These are phyloP conservation scores for Debaryomyces singareniensis DNA, from an alignment of 1,139 yeast species.

Conservation along the genomic window DNA sequence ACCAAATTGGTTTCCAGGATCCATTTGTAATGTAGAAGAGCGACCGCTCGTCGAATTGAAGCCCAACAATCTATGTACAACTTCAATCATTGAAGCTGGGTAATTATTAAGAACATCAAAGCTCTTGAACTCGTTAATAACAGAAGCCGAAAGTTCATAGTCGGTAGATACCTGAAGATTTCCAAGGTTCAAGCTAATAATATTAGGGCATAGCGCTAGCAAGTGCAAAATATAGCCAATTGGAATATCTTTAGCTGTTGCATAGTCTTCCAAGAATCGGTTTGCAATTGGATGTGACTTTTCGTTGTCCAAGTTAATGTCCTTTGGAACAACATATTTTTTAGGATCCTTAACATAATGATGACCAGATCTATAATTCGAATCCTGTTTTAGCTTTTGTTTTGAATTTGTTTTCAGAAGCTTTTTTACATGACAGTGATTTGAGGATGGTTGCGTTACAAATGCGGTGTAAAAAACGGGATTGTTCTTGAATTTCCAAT, in stretches of 20 bases:
- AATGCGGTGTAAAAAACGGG: slow-evolving; percentile 46
- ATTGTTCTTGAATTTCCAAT: slow-evolving; percentile 73
- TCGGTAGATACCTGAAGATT: slow-evolving; percentile 53
- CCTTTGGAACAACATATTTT: background rate
- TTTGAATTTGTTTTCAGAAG: slow-evolving; percentile 22
- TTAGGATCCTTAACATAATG: background rate
- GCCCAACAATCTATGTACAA: slow-evolving; percentile 18
- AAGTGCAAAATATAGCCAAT: slow-evolving; percentile 60
- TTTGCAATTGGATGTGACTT: slow-evolving; percentile 54
- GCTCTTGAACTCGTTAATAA: slow-evolving; percentile 29
- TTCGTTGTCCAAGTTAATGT: background rate
- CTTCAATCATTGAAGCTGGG: slow-evolving; percentile 22
- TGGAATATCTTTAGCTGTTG: slow-evolving; percentile 60
- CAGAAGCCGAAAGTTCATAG: slow-evolving; percentile 38
- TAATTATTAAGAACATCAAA: slow-evolving; percentile 36
- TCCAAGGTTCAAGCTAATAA: slow-evolving; percentile 45
- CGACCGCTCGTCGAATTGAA: slow-evolving; percentile 5
- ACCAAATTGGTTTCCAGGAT: slow-evolving; percentile 8
- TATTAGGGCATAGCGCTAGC: slow-evolving; percentile 52
- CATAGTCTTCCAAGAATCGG: slow-evolving; percentile 49
- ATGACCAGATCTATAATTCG: slow-evolving; percentile 1
- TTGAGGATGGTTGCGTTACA: slow-evolving; percentile 12
- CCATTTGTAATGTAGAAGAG: too few species aligned
- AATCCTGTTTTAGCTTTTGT: slow-evolving; percentile 13
- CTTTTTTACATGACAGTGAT: too few species aligned